Percentiles rank a stretch among this genome's conserved stretches.
Evolutionary conservation across 208 protist species (phyloP).

Genomic region (Balamuthia mandrillaris): DNA sequence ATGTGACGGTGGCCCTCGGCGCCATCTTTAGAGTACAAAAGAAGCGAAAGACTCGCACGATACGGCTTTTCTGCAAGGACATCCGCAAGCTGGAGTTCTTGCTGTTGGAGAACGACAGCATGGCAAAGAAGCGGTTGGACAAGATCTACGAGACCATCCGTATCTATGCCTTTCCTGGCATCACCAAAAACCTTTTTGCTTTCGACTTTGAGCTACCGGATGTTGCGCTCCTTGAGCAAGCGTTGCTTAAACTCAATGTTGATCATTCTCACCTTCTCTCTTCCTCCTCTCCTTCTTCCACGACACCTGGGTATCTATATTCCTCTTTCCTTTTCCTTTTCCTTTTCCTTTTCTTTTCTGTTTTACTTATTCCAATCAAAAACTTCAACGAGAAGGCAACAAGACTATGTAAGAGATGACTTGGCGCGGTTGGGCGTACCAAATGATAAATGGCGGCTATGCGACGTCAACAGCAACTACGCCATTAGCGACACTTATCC

Average conservation of each 20-base stretch:
- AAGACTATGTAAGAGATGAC: neutral
- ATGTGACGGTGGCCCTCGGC: no score
- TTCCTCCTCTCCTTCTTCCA: neutral
- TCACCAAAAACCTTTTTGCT: neutral
- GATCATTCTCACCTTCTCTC: neutral
- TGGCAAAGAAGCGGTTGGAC: no score
- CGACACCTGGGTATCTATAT: neutral
- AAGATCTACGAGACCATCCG: conserved; percentile 3
- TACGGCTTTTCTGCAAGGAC: no score
- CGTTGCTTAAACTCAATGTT: neutral
- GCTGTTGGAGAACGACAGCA: no score
- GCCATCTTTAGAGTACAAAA: no score
- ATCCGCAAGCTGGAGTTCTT: no score
- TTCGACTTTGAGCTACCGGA: no score
- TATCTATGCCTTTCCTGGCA: conserved; percentile 15
- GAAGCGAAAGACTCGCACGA: no score
- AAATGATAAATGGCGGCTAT: conserved; percentile 7
- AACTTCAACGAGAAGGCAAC: neutral
- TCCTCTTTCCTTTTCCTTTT: neutral
- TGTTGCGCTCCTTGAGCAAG: no score
- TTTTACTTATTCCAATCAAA: no score
- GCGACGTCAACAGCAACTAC: neutral
- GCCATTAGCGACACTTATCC: conserved; percentile 16
- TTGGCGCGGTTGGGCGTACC: neutral
- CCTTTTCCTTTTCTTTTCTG: neutral